Base-by-base conservation (phyloP, 2,329 filamentous ascomycete genomes). In the Talaromyces sp. region DNA sequence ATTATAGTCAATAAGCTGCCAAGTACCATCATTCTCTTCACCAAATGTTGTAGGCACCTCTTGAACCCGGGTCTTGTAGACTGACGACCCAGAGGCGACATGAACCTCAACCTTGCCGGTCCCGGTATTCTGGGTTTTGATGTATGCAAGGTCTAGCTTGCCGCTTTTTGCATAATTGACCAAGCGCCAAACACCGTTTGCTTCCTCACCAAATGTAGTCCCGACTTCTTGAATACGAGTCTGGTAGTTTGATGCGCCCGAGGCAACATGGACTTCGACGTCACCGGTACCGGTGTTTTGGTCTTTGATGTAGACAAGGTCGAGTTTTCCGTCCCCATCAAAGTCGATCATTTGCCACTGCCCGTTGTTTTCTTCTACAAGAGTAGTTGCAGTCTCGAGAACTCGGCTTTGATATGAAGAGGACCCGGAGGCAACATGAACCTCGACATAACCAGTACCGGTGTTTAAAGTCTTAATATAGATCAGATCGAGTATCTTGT, bases 301-400 rank as follows among this genome's bases (percentile, higher is more conserved):
- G 24, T 60, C 60, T 50, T 64, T 63, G 54, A 64, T 63, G 38
- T 63, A 64, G 32, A 62, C 46, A 9, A 64, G 57, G 41, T 64
- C 63, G 17, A 60, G 35, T 50, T 57, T 64, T 4, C 63, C 62
- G 24, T 62, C 60, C 3, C 60, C 48, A 21, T 63, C 50, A 38
- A 63, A 64, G 55, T 64, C 57, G 14, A 35, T 60, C 21, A 64
- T 26, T 59, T 62, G 61, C 63, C 63, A 64, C 24, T 52, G 56
- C 2, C 63, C 63, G 14, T 63, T 46, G 4, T 62, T 51, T 43
- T 64, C 62, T 12, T 59, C 56, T 1, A 56, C 59, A 38, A 81
- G 79, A 1, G 89, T 92, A 70, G 80, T 82, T 27, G 88, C 87
- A 0, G 86, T 84, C 29, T 83, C 79, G 75, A 88, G 87, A 75